A percentile compares a stretch with the other conserved stretches of the same genome.
These are phyloP conservation scores for Paraphoma chrysanthemicola DNA, from an alignment of 2,329 filamentous ascomycete species.

Conservation along the genomic window DNA sequence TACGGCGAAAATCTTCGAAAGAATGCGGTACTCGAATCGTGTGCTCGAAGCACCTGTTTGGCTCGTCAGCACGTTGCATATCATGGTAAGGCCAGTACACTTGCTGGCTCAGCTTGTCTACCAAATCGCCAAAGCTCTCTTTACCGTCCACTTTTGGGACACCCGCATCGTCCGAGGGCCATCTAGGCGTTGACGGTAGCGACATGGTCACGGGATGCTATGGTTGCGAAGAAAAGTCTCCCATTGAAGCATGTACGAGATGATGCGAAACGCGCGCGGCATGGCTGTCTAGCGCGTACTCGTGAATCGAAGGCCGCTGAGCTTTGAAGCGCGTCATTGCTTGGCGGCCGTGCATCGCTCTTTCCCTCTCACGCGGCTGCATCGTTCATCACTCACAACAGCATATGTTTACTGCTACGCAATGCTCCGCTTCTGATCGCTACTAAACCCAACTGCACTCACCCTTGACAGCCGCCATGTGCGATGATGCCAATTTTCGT, in stretches of 20 bases:
- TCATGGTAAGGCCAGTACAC: not conserved
- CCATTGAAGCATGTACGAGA: not conserved
- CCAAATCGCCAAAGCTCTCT: slow-evolving; percentile 69
- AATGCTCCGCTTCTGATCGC: not conserved
- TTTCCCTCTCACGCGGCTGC: not conserved
- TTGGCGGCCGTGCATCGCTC: slow-evolving; percentile 15
- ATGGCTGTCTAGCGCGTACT: not conserved
- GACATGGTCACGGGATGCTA: slow-evolving; percentile 27
- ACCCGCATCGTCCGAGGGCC: slow-evolving; percentile 38
- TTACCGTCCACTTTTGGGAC: slow-evolving; percentile 65
- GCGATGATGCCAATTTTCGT: slow-evolving; percentile 29
- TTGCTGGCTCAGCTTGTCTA: slow-evolving; percentile 68
- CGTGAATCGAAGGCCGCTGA: not conserved
- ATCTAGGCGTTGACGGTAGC: slow-evolving; percentile 35
- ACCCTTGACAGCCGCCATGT: slow-evolving; percentile 14
- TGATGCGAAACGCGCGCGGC: not conserved
- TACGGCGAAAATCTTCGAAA: slow-evolving; percentile 76
- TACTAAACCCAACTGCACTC: not conserved
- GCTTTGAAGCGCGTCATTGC: slow-evolving; percentile 19
- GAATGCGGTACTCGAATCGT: slow-evolving; percentile 70
- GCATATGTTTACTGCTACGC: no score
- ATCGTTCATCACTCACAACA: not conserved
- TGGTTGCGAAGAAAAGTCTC: slow-evolving; percentile 8
- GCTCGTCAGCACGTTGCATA: slow-evolving; percentile 18
- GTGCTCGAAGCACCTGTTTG: slow-evolving; percentile 55